A percentile compares a stretch with the other conserved stretches of the same genome.
phyloP scores from a whole-genome alignment of 768 basidiomycete genomes.

The Lactarius quietus region DNA sequence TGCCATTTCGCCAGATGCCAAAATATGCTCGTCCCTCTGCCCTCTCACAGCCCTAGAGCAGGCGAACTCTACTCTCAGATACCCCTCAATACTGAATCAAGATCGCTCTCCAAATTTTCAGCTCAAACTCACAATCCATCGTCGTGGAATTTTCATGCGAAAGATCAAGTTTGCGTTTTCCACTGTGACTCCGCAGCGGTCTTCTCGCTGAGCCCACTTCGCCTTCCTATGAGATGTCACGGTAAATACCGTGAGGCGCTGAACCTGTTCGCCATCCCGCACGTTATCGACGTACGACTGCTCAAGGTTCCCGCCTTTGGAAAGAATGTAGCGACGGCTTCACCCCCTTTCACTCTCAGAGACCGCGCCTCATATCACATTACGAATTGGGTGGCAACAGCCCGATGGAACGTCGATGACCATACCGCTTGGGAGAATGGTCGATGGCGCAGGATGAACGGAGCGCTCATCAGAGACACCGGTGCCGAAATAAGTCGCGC shows the following conservation, averaged over 20 bases:
- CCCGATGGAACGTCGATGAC: slow-evolving; percentile 14
- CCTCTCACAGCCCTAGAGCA: neutral
- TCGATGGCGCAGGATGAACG: slow-evolving; percentile 15
- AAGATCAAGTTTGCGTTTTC: slow-evolving; percentile 14
- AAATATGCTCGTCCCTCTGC: neutral
- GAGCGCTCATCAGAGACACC: neutral
- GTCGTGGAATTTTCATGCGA: neutral
- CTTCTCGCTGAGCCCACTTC: slow-evolving; percentile 1
- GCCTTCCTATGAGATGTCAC: slow-evolving; percentile 13
- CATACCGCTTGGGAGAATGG: neutral
- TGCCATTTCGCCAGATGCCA: neutral
- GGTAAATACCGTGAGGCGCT: neutral
- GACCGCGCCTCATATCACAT: neutral
- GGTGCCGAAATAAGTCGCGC: slow-evolving; percentile 1
- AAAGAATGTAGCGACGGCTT: neutral
- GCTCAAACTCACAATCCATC: slow-evolving; percentile 15
- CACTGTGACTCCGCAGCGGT: neutral
- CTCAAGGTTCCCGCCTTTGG: slow-evolving; percentile 19
- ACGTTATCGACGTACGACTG: slow-evolving; percentile 19
- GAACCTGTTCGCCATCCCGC: slow-evolving; percentile 8
- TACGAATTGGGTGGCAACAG: slow-evolving; percentile 7
- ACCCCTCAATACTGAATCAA: neutral
- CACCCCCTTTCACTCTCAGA: slow-evolving; percentile 1
- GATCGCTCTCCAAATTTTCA: neutral
- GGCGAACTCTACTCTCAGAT: neutral